Conservation (phyloP, 2,329 filamentous ascomycete genomes). For the Calonectria fujianensis region DNA sequence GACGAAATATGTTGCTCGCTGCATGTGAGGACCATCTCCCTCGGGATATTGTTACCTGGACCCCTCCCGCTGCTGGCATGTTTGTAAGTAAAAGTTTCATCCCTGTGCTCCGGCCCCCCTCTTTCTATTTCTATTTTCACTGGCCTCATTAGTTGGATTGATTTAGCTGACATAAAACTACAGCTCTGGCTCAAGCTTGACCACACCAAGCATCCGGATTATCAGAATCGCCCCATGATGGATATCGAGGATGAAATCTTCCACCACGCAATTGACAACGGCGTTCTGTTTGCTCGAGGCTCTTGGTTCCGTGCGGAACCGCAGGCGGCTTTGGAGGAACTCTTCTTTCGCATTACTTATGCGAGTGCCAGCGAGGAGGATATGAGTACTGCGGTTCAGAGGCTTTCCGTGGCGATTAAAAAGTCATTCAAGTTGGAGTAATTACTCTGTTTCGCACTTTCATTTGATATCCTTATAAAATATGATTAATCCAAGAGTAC, state of each 20-base stretch:
- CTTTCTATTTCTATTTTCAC: too few relatives aligned
- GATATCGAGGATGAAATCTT: conserved; percentile 20
- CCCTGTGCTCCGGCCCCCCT: not conserved
- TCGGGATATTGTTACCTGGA: conserved; percentile 13
- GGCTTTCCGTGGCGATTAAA: not conserved
- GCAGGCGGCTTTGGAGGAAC: not conserved
- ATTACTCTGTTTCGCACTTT: not conserved
- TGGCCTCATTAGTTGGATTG: not conserved
- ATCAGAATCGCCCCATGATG: not conserved
- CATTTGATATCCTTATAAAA: not conserved
- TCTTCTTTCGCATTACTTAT: conserved; percentile 18
- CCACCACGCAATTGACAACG: conserved; percentile 10
- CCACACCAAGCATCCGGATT: conserved; percentile 20
- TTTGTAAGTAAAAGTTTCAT: conserved; percentile 6
- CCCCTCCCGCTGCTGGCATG: conserved; percentile 9
- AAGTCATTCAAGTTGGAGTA: conserved; percentile 8
- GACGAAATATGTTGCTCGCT: conserved; percentile 5
- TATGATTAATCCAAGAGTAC: not conserved
- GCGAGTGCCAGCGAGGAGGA: conserved; percentile 14
- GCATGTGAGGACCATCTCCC: conserved; percentile 6
- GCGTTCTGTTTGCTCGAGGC: conserved; percentile 8
- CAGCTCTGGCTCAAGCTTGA: conserved; percentile 25
- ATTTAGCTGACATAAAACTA: not conserved
- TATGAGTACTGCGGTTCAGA: conserved; percentile 3
- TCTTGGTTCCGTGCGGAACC: conserved; percentile 17